These are phyloP conservation scores for Podosphaera xanthii DNA, from an alignment of 2,329 filamentous ascomycete genomes.

Conservation along the genomic window DNA sequence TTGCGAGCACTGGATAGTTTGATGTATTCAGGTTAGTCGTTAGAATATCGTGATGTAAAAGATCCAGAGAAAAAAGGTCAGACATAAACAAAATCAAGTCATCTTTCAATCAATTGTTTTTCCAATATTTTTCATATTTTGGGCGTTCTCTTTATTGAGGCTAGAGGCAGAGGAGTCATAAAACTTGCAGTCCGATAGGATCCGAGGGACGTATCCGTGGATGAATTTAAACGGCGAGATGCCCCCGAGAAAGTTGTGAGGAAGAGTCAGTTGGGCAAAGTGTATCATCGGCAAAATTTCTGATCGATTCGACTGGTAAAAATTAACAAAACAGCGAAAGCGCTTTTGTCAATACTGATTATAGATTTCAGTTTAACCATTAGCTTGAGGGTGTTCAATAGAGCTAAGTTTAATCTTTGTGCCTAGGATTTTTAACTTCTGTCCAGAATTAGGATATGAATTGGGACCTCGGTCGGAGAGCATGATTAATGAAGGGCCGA, in stretches of 20 bases:
- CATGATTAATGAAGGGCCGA: not conserved
- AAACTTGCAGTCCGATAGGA: not conserved
- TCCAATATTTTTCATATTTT: not conserved
- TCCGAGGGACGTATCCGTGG: not conserved
- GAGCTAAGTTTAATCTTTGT: no score
- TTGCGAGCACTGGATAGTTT: no score
- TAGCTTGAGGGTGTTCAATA: no score
- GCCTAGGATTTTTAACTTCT: not conserved
- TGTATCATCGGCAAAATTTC: not conserved
- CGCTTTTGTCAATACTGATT: conserved; percentile 2
- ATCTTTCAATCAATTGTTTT: no score
- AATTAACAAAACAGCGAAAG: conserved; percentile 1
- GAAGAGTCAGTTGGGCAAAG: not conserved
- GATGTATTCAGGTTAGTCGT: no score
- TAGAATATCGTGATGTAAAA: no score
- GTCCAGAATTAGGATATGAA: conserved; percentile 2
- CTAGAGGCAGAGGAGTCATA: no score
- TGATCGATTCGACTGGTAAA: conserved; percentile 2
- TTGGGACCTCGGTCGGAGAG: not conserved
- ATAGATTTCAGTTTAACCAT: conserved; percentile 1
- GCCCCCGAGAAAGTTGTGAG: not conserved
- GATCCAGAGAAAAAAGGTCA: no score
- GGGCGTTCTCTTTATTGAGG: not conserved
- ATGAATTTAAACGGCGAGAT: not conserved
- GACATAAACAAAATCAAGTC: no score